Percentiles rank a stretch among this genome's conserved stretches.
Evolutionary conservation across 2,329 filamentous ascomycete species (phyloP).

Genomic region (Sclerotinia subarctica): DNA sequence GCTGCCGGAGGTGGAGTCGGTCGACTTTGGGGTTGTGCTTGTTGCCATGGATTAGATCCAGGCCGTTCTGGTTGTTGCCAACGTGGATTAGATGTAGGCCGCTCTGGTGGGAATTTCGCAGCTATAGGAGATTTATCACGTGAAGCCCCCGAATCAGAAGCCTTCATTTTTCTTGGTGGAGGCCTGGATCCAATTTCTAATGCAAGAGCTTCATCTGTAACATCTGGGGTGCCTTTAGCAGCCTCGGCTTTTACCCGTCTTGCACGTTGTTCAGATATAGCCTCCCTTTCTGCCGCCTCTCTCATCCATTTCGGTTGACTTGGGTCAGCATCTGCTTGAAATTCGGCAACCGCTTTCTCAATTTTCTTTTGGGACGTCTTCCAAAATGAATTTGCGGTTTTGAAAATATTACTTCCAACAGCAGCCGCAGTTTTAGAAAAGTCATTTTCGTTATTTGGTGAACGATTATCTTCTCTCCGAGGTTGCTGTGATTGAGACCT

Average conservation of each 20-base stretch:
- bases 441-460: constrained; percentile 63
- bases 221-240: constrained; percentile 35
- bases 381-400: constrained; percentile 93
- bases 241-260: constrained; percentile 26
- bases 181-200: constrained; percentile 64
- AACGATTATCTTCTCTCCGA: constrained; percentile 51
- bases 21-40: constrained; percentile 37
- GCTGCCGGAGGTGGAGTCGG: constrained; percentile 40
- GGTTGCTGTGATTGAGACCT: constrained; percentile 45
- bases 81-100: constrained; percentile 50
- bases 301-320: constrained; percentile 95
- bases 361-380: constrained; percentile 91
- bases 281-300: constrained; percentile 41
- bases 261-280: constrained; percentile 36
- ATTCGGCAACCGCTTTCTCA: constrained; percentile 86
- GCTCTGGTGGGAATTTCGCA: constrained; percentile 44
- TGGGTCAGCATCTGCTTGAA: constrained; percentile 69
- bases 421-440: constrained; percentile 78
- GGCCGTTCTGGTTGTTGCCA: constrained; percentile 54
- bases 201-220: constrained; percentile 75
- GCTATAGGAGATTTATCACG: constrained; percentile 52
- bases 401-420: constrained; percentile 79
- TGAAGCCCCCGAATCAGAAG: constrained; percentile 31
- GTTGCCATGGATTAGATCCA: constrained; percentile 58
- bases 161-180: constrained; percentile 43